Conservation (phyloP, 129 eudicot genomes). For the Ambrosia artemisiifolia region DNA sequence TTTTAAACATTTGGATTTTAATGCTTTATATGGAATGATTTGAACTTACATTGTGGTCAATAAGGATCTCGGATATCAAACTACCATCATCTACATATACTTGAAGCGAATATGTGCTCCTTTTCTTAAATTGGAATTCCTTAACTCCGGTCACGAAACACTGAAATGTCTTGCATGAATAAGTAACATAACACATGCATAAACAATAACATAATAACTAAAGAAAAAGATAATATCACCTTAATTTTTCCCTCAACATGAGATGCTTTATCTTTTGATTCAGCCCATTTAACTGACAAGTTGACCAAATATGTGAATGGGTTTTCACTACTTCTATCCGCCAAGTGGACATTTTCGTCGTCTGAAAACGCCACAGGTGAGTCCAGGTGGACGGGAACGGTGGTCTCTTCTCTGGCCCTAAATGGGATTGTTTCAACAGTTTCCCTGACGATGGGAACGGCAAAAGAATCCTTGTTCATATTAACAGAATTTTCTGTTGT, state of each 20-base stretch:
- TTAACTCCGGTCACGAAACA: constrained; percentile 81
- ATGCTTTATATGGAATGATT: background rate
- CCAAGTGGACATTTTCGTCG: constrained; percentile 48
- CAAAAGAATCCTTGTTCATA: constrained; percentile 13
- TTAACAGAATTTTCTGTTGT: constrained; percentile 27
- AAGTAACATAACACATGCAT: background rate
- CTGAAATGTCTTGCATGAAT: constrained; percentile 37
- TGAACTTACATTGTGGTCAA: constrained; percentile 70
- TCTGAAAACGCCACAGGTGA: constrained; percentile 34
- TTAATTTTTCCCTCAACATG: constrained; percentile 75
- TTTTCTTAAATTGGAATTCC: constrained; percentile 59
- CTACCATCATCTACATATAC: constrained; percentile 91
- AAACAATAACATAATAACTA: background rate
- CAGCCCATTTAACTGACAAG: constrained; percentile 55
- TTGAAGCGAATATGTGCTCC: constrained; percentile 57
- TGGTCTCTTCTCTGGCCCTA: constrained; percentile 31
- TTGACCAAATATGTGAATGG: constrained; percentile 80
- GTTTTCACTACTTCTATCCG: constrained; percentile 41
- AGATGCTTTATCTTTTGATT: constrained; percentile 35
- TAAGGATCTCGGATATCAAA: constrained; percentile 71
- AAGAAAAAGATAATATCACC: constrained; percentile 37
- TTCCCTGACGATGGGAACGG: constrained; percentile 10
- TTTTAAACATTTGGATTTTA: background rate
- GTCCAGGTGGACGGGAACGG: constrained; percentile 16
- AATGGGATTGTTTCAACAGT: constrained; percentile 19